Percentiles rank a stretch among this genome's conserved stretches.
Evolutionary conservation across 371 early-diverging fungal genomes (phyloP).

Genomic region (Rhizoclosmatium hyalinum): DNA sequence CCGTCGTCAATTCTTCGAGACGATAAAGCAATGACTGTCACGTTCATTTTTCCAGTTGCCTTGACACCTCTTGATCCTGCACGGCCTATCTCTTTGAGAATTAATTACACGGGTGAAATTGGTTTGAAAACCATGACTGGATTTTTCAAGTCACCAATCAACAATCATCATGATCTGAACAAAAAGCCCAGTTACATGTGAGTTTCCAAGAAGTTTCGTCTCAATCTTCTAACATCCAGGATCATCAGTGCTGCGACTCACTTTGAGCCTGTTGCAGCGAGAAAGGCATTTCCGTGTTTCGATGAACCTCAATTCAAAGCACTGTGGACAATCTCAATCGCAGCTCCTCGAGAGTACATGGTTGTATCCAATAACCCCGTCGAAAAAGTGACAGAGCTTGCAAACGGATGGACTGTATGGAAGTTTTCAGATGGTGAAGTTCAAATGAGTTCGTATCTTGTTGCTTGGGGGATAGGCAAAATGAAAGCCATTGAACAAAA

Average conservation of each 20-base stretch:
- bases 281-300: slow-evolving; percentile 81
- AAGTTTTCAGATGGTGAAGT: slow-evolving; percentile 13
- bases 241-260: slow-evolving; percentile 76
- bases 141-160: slow-evolving; percentile 23
- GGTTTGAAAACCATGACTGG: slow-evolving; percentile 30
- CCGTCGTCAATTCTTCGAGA: neutral
- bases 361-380: slow-evolving; percentile 38
- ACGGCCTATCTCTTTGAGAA: slow-evolving; percentile 4
- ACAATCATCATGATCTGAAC: no score
- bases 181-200: no score
- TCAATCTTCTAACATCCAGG: neutral
- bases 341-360: slow-evolving; percentile 6
- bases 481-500: slow-evolving; percentile 6
- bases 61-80: neutral
- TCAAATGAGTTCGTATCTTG: slow-evolving; percentile 30
- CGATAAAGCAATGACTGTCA: neutral
- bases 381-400: neutral
- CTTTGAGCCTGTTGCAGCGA: slow-evolving; percentile 86
- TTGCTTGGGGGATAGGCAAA: slow-evolving; percentile 32
- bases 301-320: slow-evolving; percentile 70
- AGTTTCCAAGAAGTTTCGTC: neutral
- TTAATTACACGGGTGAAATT: slow-evolving; percentile 23
- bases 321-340: slow-evolving; percentile 75
- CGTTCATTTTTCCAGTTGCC: neutral
- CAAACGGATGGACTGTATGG: slow-evolving; percentile 26